These are phyloP conservation scores for Musa beccarii DNA, from an alignment of 176 grass and related monocot genomes.

Conservation along the genomic window DNA sequence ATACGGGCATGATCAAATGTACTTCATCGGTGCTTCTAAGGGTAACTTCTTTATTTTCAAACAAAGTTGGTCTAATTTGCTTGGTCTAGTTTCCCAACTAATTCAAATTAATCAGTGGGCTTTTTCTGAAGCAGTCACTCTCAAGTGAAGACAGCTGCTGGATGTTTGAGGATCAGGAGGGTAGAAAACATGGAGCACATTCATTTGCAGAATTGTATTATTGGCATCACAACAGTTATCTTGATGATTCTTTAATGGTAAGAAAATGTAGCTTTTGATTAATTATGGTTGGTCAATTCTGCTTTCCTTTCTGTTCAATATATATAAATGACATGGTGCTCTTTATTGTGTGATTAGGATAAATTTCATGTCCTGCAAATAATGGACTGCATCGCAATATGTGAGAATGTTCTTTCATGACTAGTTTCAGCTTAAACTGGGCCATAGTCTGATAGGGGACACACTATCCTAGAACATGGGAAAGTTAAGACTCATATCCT, in stretches of 20 bases:
- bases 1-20: conserved; percentile 10
- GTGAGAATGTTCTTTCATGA: no score
- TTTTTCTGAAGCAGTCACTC: conserved; percentile 34
- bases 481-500: no score
- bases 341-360: no score
- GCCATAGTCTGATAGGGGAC: no score
- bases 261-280: conserved; percentile 3
- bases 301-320: no score
- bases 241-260: conserved; percentile 89
- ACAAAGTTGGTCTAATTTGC: conserved; percentile 1
- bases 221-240: conserved; percentile 86
- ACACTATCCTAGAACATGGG: no score
- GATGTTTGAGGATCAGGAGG: conserved; percentile 89
- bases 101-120: not conserved
- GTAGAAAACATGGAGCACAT: conserved; percentile 63
- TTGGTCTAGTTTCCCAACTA: conserved; percentile 13
- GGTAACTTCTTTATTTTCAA: conserved; percentile 27
- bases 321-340: no score
- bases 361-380: no score
- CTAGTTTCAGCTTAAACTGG: no score
- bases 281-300: no score
- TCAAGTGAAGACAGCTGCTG: conserved; percentile 70
- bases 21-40: conserved; percentile 25
- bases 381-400: no score
- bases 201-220: conserved; percentile 91